Percentiles rank a stretch among this genome's conserved stretches.
Evolutionary conservation across 2,329 filamentous ascomycete genomes (phyloP).

Genomic region (Pseudocercospora fijiensis): DNA sequence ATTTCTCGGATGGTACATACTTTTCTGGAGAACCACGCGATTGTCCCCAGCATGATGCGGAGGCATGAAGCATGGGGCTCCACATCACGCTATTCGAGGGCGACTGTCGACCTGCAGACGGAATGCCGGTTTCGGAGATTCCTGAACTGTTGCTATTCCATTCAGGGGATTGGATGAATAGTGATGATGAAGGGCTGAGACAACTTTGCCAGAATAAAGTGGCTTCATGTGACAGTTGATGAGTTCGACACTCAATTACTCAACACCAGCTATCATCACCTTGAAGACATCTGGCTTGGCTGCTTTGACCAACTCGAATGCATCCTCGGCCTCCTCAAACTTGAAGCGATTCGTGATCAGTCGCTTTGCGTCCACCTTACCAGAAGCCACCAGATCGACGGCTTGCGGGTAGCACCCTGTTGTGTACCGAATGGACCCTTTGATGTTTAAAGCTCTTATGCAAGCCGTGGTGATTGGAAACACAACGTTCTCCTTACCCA

Average conservation of each 20-base stretch:
- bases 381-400: conserved; percentile 51
- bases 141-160: not conserved
- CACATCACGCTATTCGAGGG: conserved; percentile 13
- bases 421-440: conserved; percentile 55
- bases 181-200: not conserved
- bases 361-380: conserved; percentile 46
- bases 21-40: conserved; percentile 7
- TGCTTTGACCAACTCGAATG: conserved; percentile 49
- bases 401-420: conserved; percentile 53
- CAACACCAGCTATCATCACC: conserved; percentile 47
- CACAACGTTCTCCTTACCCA: conserved; percentile 51
- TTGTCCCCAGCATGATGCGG: conserved; percentile 6
- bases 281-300: conserved; percentile 43
- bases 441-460: conserved; percentile 50
- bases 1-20: not conserved
- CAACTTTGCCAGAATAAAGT: not conserved
- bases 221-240: not conserved
- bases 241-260: conserved; percentile 13
- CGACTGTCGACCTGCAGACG: conserved; percentile 36
- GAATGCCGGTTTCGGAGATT: not conserved
- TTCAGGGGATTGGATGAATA: not conserved
- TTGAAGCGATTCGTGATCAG: conserved; percentile 44
- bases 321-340: conserved; percentile 51
- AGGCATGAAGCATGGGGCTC: conserved; percentile 6
- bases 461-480: conserved; percentile 55